Evolutionary conservation across 768 basidiomycete species (phyloP), one percentile per base, ranked within the genome.

Genomic region (Gymnopilus junonius): DNA sequence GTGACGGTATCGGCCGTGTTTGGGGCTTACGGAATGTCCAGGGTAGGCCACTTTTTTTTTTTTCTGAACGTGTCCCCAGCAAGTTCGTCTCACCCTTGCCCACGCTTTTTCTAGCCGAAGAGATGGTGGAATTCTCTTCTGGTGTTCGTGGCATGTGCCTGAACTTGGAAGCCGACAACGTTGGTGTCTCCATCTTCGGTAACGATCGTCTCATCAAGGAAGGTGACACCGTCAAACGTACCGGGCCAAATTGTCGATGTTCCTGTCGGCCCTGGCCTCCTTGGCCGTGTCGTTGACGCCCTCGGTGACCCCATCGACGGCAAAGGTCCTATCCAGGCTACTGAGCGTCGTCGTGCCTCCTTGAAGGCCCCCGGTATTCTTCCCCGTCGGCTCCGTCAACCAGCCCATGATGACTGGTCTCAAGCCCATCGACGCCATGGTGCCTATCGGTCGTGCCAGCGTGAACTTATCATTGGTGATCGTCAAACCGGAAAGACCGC

Each of bases 111-210:
- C 53, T 79, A 95, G 91, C 91, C 82, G 97, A 99, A 83, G 97
- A 99, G 89, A 99, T 99, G 97, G 97, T 99, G 87, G 97, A 99
- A 87, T 99, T 99, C 88, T 94, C 97, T 54, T 99, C 97, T 55
- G 97, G 97, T 81, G 90, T 99, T 73, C 96, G 97, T 78, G 97
- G 97, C 86, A 99, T 99, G 97, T 98, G 96, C 81, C 82, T 99
- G 81, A 99, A 99, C 92, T 92, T 99, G 89, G 97, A 99, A 83
- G 95, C 97, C 82, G 97, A 99, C 90, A 98, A 98, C 74, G 97
- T 99, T 85, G 97, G 97, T 94, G 95, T 99, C 75, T 95, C 97
- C 84, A 96, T 99, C 85, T 99, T 99, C 87, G 92, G 91, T 87
- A 92, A 92, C 76, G 93, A 94, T 81, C 93, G 93, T 87, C 88